Evolutionary conservation across 108 stramenopile genomes (phyloP), one percentile per base, ranked within the genome.

Genomic region (Discostella pseudostelligera): DNA sequence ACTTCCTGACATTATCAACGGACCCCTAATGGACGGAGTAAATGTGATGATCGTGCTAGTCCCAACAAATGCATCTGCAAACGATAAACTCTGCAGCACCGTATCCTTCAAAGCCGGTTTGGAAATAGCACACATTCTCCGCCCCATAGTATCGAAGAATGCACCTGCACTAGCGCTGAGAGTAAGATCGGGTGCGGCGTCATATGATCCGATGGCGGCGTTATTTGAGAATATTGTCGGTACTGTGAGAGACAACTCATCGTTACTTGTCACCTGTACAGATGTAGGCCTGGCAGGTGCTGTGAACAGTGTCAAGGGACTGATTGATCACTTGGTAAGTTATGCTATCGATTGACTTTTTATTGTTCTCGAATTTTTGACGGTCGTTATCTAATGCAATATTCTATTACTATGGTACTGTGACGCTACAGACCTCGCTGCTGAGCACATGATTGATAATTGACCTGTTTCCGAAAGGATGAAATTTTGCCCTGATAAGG

Each of bases 201-300:
- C 79, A 8, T 36, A 79, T 57, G 66, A 87, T 65, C 39, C 82
- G 9, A 37, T 58, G 32, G 64, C 83, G 29, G 90, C 85, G 9
- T 26, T 88, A 17, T 91, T 85, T 59, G 90, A 88, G 74, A 61
- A 74, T 12, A 76, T 84, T 24, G 85, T 83, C 22, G 89, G 90
- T 22, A 83, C 71, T 63, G 74, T 84, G 29, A 16, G 62, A 20
- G 56, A 61, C 9, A 17, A 67, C 11, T 80, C 84, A 32, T 60
- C 82, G 7, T 76, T 87, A 59, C 36, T 90, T 5, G 51, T 87
- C 47, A 70, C 63, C 17, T 55, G 86, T 13, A 72, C 84, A 0
- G 86, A 84, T 39, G 56, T 13, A 37, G 89, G 89, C 19, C 37
- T 87, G 8, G 59, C 56, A 12, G 84, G 83, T n/a, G 86, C 81